Evolutionary conservation across 441 rosid genomes (phyloP), one percentile per base, ranked within the genome.

Genomic region (Euphorbia celastroides): DNA sequence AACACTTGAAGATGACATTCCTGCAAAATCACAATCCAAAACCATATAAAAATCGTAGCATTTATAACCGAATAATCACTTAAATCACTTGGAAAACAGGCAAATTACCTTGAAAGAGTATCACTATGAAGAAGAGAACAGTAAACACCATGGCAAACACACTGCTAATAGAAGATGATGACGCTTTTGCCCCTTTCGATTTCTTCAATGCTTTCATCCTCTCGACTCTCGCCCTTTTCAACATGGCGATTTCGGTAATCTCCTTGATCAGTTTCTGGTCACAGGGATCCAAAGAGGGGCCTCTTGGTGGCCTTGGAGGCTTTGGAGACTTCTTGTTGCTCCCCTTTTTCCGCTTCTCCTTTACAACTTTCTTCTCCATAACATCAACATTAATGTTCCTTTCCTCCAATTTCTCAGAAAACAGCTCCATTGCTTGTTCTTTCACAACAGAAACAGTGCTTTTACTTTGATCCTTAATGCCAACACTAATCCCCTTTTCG

Each of bases 251-350:
- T 74, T 94, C 97, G 48, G 93, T 67, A 25, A 92, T 81, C 77
- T 94, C 99, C 65, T 76, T 80, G 1, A 94, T 87, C 62, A 94
- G 79, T 77, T 86, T 92, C 78, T 84, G 83, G 77, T 92, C 99
- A 65, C 96, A 88, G 0, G 96, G 83, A 66, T 89, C 98, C 72
- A 90, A 63, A 3, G 90, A 86, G 14, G 98, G 98, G 64, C 94
- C 90, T 70, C 86, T 79, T 0, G 97, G 99, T 46, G 97, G 95
- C n/a, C 94, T 80, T 2, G 99, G 99, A 72, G 99, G 99, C 69
- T 75, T 88, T 6, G 89, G 74, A 17, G 91, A 54, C 68, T 84
- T 88, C 68, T 84, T 86, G 57, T 79, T 72, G 75, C 88, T 85
- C 2, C 73, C 67, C 59, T 82, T 88, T 66, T 84, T 87, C 28